A percentile compares a stretch with the other conserved stretches of the same genome.
Conservation (phyloP, 176 grass and related monocot genomes). For the Avena insularis region DNA sequence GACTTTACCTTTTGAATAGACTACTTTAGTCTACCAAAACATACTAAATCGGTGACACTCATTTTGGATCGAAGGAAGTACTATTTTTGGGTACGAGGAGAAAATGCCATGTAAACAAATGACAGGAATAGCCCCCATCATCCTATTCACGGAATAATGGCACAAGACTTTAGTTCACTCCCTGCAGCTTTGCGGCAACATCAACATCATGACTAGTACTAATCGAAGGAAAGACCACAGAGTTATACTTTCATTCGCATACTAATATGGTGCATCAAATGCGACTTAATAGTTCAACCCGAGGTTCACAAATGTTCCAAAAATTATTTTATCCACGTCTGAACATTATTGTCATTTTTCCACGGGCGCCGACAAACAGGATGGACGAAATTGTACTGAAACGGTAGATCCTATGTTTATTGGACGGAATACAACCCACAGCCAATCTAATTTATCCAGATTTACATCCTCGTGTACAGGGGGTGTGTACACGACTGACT, state of each 20-base stretch:
- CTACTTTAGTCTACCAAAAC: no score
- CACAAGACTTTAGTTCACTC: background rate
- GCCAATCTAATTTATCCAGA: slow-evolving; percentile 41
- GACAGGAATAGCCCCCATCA: background rate
- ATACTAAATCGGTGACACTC: no score
- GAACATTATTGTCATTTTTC: slow-evolving; percentile 15
- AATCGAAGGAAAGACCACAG: background rate
- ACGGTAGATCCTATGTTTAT: background rate
- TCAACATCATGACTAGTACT: background rate
- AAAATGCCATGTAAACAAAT: background rate
- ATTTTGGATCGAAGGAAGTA: no score
- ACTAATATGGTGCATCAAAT: background rate
- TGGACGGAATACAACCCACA: slow-evolving; percentile 39
- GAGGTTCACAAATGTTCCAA: background rate
- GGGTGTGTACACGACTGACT: slow-evolving; percentile 33
- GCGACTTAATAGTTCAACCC: background rate
- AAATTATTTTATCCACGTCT: background rate
- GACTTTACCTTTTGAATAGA: no score
- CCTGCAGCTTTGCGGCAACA: background rate
- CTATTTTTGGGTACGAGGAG: background rate
- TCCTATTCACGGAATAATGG: background rate
- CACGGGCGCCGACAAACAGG: background rate
- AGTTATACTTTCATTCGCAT: background rate
- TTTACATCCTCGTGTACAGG: slow-evolving; percentile 53
- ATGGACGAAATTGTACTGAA: background rate